Conservation (phyloP, 331 rosid genomes). For the Acacia pycnantha region DNA sequence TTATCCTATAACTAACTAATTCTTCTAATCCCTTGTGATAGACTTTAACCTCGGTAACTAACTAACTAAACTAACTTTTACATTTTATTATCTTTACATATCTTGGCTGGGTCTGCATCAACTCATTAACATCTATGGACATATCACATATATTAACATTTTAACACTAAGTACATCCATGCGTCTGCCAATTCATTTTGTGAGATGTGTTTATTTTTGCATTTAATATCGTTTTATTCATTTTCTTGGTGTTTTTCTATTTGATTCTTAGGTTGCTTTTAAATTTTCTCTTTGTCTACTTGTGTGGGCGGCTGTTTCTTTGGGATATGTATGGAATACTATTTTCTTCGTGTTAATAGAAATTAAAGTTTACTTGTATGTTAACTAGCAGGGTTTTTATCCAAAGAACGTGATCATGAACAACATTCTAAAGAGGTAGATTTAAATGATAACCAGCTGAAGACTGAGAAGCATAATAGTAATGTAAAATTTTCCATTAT, state of each 20-base stretch:
- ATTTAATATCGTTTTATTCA: neutral
- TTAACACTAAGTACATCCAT: neutral
- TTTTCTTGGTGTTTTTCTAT: neutral
- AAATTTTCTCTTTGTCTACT: neutral
- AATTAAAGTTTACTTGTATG: neutral
- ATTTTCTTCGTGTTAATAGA: neutral
- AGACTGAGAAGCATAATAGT: conserved; percentile 39
- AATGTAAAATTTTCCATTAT: conserved; percentile 43
- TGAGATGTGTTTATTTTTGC: neutral
- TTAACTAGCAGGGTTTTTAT: conserved; percentile 28
- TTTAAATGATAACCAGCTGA: conserved; percentile 47
- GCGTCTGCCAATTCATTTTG: too few species aligned
- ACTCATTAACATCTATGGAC: neutral
- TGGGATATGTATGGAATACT: conserved; percentile 4
- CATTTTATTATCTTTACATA: too few species aligned
- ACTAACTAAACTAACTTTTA: too few species aligned
- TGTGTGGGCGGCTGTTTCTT: neutral
- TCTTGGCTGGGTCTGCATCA: neutral
- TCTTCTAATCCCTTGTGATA: too few species aligned
- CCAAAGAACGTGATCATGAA: conserved; percentile 44
- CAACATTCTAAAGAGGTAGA: conserved; percentile 42
- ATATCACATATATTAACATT: neutral
- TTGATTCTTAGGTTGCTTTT: neutral
- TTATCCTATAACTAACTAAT: too few species aligned
- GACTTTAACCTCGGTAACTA: too few species aligned